Evolutionary conservation across 495 filamentous ascomycete species (phyloP).

Genomic region (Xylaria acuta): DNA sequence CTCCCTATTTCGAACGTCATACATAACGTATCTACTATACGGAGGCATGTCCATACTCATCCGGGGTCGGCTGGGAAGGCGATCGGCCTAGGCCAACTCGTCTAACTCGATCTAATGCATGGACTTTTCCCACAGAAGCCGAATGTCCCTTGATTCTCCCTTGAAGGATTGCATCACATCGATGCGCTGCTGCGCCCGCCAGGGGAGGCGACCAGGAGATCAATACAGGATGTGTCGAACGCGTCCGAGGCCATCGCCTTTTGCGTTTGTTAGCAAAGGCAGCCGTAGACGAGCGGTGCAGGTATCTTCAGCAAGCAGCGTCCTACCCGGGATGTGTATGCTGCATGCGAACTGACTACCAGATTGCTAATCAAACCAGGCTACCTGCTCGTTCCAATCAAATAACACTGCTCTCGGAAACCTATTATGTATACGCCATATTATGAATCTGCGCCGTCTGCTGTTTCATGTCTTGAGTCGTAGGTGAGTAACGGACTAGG

Average conservation of each 20-base stretch:
- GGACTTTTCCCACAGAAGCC: constrained; percentile 21
- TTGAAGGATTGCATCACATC: constrained; percentile 11
- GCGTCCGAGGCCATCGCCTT: background rate
- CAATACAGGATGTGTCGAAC: background rate
- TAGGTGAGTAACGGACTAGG: background rate
- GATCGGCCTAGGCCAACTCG: constrained; percentile 11
- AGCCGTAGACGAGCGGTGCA: background rate
- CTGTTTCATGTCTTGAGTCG: background rate
- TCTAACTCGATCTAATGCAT: constrained; percentile 24
- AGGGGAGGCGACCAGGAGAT: constrained; percentile 16
- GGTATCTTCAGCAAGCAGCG: background rate
- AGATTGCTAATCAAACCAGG: background rate
- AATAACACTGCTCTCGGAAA: background rate
- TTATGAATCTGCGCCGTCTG: background rate
- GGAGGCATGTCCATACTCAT: constrained; percentile 14
- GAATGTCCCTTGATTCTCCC: constrained; percentile 18
- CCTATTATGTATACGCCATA: background rate
- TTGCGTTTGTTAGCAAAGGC: background rate
- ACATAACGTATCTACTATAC: background rate
- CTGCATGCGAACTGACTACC: background rate
- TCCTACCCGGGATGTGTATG: background rate
- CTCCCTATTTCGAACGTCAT: background rate
- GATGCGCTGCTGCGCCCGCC: constrained; percentile 1
- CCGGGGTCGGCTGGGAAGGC: background rate
- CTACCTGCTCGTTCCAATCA: background rate